Percentiles rank a stretch among this genome's conserved stretches.
phyloP scores from a whole-genome alignment of 495 filamentous ascomycete species.

The Hypomontagnella monticulosa region DNA sequence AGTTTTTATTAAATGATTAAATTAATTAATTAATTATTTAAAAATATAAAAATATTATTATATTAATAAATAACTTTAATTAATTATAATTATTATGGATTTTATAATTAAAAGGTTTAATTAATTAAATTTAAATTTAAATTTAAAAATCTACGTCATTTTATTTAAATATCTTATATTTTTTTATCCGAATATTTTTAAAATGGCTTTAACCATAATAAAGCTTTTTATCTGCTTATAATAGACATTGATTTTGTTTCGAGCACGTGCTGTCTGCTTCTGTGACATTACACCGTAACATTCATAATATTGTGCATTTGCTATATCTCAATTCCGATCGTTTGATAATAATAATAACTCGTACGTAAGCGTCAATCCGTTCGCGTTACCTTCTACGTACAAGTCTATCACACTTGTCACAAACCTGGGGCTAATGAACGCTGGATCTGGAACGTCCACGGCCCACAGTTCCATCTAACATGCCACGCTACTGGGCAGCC shows the following conservation, averaged over 20 bases:
- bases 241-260: neutral
- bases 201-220: too few species aligned
- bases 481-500: slow-evolving; percentile 30
- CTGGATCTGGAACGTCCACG: slow-evolving; percentile 32
- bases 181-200: too few species aligned
- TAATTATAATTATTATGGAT: too few species aligned
- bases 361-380: slow-evolving; percentile 12
- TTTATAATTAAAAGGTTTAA: too few species aligned
- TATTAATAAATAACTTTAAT: too few species aligned
- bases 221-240: too few species aligned
- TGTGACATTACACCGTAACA: neutral
- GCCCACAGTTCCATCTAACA: slow-evolving; percentile 32
- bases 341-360: slow-evolving; percentile 3
- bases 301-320: slow-evolving; percentile 2
- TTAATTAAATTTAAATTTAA: too few species aligned
- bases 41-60: too few species aligned
- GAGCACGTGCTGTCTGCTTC: neutral
- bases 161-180: too few species aligned
- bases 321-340: neutral
- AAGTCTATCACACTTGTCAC: neutral
- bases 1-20: too few species aligned
- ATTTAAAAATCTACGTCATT: too few species aligned
- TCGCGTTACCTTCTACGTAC: slow-evolving; percentile 4
- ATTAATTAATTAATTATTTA: too few species aligned
- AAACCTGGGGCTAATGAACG: neutral